Evolutionary conservation across 192 early-diverging fungal species (phyloP).

Genomic region (Podila clonocystis): DNA sequence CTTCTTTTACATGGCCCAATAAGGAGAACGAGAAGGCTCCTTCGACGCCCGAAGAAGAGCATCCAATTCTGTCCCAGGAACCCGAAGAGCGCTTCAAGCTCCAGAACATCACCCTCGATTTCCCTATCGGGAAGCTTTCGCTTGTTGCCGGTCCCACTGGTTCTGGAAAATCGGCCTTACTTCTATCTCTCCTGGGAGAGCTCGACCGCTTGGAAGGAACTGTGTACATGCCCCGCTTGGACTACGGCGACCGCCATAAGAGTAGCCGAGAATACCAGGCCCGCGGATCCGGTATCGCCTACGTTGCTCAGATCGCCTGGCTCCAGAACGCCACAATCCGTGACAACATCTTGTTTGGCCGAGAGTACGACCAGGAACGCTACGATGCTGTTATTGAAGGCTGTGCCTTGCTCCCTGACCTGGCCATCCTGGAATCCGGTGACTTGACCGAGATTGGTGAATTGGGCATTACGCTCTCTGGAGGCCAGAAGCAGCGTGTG

Average conservation of each 20-base stretch:
- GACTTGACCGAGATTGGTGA: constrained; percentile 96
- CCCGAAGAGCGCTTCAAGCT: constrained; percentile 62
- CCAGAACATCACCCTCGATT: constrained; percentile 67
- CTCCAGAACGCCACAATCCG: constrained; percentile 80
- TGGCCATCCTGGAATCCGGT: constrained; percentile 84
- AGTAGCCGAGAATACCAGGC: constrained; percentile 2
- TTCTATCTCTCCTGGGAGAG: constrained; percentile 87
- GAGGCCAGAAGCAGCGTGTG: constrained; percentile 90
- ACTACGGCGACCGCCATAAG: constrained; percentile 12
- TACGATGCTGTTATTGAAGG: constrained; percentile 84
- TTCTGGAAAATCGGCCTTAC: constrained; percentile 85
- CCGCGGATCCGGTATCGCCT: constrained; percentile 73
- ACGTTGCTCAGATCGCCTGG: constrained; percentile 81
- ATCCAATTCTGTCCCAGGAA: constrained; percentile 8
- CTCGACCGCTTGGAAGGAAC: constrained; percentile 61
- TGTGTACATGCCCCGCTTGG: constrained; percentile 54
- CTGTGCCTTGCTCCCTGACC: constrained; percentile 88
- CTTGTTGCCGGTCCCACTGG: constrained; percentile 90
- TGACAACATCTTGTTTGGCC: constrained; percentile 88
- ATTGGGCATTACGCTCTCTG: constrained; percentile 84
- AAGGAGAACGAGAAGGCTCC: constrained; percentile 46
- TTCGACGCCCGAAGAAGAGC: constrained; percentile 3
- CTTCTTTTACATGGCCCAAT: constrained; percentile 72
- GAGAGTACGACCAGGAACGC: constrained; percentile 71
- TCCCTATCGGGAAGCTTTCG: constrained; percentile 78